These are phyloP conservation scores for Candida albicans DNA, from an alignment of 1,139 yeast genomes.

Conservation along the genomic window DNA sequence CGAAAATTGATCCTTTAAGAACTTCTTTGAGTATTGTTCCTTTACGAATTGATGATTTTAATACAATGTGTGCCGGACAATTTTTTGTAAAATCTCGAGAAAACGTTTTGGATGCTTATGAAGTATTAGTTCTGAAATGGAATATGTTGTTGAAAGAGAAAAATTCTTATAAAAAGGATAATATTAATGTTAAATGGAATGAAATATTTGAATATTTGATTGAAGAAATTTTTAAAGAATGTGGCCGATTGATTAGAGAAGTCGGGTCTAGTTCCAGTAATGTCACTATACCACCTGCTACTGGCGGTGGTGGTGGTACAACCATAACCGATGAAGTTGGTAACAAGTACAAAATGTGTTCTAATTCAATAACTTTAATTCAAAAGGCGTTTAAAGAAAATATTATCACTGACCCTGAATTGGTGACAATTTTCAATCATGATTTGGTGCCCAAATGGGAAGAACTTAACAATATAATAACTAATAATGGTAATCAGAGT, in stretches of 20 bases:
- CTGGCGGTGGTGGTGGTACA: neutral
- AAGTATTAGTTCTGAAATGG: slow-evolving; percentile 40
- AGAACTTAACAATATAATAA: slow-evolving; percentile 24
- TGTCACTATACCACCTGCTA: neutral
- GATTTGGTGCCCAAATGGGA: slow-evolving; percentile 34
- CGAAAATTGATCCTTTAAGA: slow-evolving; percentile 48
- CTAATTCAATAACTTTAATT: slow-evolving; percentile 33
- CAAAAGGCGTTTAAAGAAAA: slow-evolving; percentile 33
- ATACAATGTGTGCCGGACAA: slow-evolving; percentile 23
- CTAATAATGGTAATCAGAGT: slow-evolving; percentile 5
- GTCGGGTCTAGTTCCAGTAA: slow-evolving; percentile 15
- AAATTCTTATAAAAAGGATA: slow-evolving; percentile 39
- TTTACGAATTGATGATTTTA: slow-evolving; percentile 48
- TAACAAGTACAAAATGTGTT: slow-evolving; percentile 30
- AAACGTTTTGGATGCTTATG: slow-evolving; percentile 40
- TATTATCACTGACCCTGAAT: slow-evolving; percentile 20
- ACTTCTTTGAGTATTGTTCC: slow-evolving; percentile 66
- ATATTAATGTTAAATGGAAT: slow-evolving; percentile 59
- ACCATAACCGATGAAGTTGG: slow-evolving; percentile 21
- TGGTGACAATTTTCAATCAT: slow-evolving; percentile 25
- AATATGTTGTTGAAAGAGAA: slow-evolving; percentile 40
- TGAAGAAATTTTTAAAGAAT: slow-evolving; percentile 36
- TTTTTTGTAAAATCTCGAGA: slow-evolving; percentile 32
- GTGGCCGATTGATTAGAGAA: slow-evolving; percentile 26
- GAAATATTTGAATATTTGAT: slow-evolving; percentile 47